Base-by-base conservation (phyloP, 257 asterid genomes). In the Anisodus acutangulus region DNA sequence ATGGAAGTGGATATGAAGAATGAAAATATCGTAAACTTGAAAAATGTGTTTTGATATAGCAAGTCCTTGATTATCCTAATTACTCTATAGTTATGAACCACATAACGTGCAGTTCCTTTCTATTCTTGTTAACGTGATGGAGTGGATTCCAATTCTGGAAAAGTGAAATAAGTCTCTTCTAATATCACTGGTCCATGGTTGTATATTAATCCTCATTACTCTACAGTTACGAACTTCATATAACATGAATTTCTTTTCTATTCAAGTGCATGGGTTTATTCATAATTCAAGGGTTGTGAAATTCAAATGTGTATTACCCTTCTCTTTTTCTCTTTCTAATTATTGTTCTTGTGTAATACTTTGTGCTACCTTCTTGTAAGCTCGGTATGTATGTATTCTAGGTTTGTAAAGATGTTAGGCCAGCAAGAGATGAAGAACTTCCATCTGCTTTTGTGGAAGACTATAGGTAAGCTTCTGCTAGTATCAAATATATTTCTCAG, bases 371-470 rank as follows among this genome's bases (percentile, higher is more conserved):
- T 31, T 26, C 3, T 66, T 80, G 47, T 58, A 22, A 13, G 51
- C 63, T 82, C 66, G 43, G 15, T 19, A 10, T 82, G 31, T 80
- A 49, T 83, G 62, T 87, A 88, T 86, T 88, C 85, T 90, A 94
- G 99, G 93, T 87, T 62, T 94, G 98, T 87, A 88, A 82, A 89
- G 86, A 86, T 70, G 90, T 90, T 84, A 90, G 97, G 85, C 97
- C 98, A 19, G 98, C 98, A 86, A 90, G 84, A 80, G 97, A 96
- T 88, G 98, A 96, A 83, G 99, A 94, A 90, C 98, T 96, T 88
- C 92, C 99, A 49, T 94, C 98, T 6, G 86, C 97, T 19, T 96
- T 91, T 81, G 85, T 94, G 68, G 99, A 96, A 89, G 99, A 96
- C 63, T 96, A 91, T 85, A 89, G 98, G 99, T 96, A 89, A 10